Conservation (phyloP, 2,329 filamentous ascomycete genomes). For the Lecanoromycetidae sp. region DNA sequence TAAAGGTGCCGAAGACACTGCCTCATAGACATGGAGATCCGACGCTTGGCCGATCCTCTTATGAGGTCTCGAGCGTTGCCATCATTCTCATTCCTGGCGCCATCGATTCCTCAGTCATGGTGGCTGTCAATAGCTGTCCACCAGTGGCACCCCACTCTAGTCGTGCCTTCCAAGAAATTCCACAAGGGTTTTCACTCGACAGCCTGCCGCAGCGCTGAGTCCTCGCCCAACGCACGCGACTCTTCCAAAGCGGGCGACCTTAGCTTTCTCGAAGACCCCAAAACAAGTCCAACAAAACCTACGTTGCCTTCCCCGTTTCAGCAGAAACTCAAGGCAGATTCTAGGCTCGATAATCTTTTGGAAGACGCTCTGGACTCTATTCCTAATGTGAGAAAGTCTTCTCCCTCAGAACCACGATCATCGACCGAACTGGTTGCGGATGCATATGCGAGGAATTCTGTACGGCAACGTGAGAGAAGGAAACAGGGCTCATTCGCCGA, state of each 20-base stretch:
- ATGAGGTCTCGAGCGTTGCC: conserved; percentile 23
- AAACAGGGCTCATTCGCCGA: too few relatives aligned
- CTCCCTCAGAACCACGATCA: too few relatives aligned
- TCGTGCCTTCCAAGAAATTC: neutral
- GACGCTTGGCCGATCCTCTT: conserved; percentile 23
- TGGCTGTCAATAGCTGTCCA: neutral
- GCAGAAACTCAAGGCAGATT: too few relatives aligned
- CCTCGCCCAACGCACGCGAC: neutral
- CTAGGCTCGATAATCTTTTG: neutral
- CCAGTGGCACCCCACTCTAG: neutral
- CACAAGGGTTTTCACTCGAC: neutral
- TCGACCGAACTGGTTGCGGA: too few relatives aligned
- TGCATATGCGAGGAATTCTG: too few relatives aligned
- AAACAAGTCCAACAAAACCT: neutral
- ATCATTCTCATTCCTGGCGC: conserved; percentile 21
- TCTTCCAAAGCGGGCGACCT: neutral
- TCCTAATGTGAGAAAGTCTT: too few relatives aligned
- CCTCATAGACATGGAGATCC: conserved; percentile 24
- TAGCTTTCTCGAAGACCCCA: neutral
- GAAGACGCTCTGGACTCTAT: neutral
- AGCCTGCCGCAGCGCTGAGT: neutral
- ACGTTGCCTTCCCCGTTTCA: neutral
- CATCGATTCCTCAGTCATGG: conserved; percentile 18
- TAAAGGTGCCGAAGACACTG: neutral
- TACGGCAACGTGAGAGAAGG: too few relatives aligned